phyloP scores from a whole-genome alignment of 129 eudicot genomes.

The Scalesia atractyloides region DNA sequence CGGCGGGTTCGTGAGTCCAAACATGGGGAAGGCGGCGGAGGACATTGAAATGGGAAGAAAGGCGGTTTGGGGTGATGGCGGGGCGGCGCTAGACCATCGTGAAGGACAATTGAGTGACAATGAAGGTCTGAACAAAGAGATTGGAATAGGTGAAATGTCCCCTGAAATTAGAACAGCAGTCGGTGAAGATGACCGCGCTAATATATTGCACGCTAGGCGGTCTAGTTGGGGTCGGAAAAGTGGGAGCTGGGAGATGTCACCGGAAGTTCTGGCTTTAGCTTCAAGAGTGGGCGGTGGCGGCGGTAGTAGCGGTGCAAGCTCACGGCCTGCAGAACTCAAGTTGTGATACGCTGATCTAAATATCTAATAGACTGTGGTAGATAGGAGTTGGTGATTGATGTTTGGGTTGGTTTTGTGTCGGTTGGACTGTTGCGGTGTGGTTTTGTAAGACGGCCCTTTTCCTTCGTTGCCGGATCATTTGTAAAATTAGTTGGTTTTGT shows the following conservation, averaged over 20 bases:
- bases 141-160: slow-evolving; percentile 66
- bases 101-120: slow-evolving; percentile 57
- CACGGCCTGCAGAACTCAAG: slow-evolving; percentile 50
- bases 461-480: slow-evolving; percentile 11
- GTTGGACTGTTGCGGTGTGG: slow-evolving; percentile 32
- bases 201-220: slow-evolving; percentile 68
- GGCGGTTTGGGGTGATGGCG: slow-evolving; percentile 93
- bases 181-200: slow-evolving; percentile 83
- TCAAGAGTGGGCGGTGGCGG: slow-evolving; percentile 74
- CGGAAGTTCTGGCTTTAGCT: slow-evolving; percentile 89
- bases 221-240: slow-evolving; percentile 97
- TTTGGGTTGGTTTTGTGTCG: slow-evolving; percentile 11
- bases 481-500: slow-evolving; percentile 32
- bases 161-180: slow-evolving; percentile 84
- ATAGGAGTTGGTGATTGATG: slow-evolving; percentile 25
- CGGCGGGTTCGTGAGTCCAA: slow-evolving; percentile 90
- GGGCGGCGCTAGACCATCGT: slow-evolving; percentile 49
- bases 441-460: slow-evolving; percentile 19
- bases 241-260: slow-evolving; percentile 98
- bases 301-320: slow-evolving; percentile 41
- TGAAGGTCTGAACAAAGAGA: slow-evolving; percentile 67
- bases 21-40: slow-evolving; percentile 86
- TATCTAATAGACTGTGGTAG: slow-evolving; percentile 10
- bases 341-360: slow-evolving; percentile 23
- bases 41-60: slow-evolving; percentile 97